Evolutionary conservation across 2,329 filamentous ascomycete genomes (phyloP), one percentile per base, ranked within the genome.

Genomic region (Alternaria metachromatica): DNA sequence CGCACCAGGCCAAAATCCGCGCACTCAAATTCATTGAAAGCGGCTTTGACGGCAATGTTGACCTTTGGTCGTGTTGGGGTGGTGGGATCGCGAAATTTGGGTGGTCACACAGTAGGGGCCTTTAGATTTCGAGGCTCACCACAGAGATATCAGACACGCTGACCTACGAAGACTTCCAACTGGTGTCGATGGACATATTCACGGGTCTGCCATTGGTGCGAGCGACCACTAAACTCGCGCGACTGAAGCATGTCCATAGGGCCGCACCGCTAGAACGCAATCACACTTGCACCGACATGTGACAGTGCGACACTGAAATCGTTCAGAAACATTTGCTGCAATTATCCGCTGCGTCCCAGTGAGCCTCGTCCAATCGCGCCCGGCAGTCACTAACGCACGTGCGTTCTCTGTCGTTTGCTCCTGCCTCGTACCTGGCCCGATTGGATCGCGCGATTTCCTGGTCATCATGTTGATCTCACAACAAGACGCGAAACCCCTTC

Each of bases 1-100:
- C 33, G 33, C 33, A 43, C 33, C 9, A n/a, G 44, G 25, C 37
- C 6, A 20, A 25, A 3, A 69, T 72, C 18, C 68, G 71, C 23
- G 70, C 71, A 61, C 33, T 80, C 9, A 71, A 70, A 46, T 80
- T 80, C 56, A 55, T 80, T 33, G 69, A 79, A 20, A 60, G 71
- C 6, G 28, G 67, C 4, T 68, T 59, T 1, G 63, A 68, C 12
- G 71, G 63, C 2, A 65, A 53, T 1, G 63, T 72, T 21, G 66
- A 66, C 33, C 37, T 79, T 7, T 78, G 76, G 76, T 55, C 66
- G 3, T 68, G 41, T n/a, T 69, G 71, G 66, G 56, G 60, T 6
- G 71, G 69, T 5, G 65, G 63, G 3, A 67, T 79, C 33, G 64
- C 55, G 8, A 63, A 51, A 50, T 74, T 72, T 33, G 53, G 46